phyloP scores from a whole-genome alignment of 2,329 filamentous ascomycete species.

The Penicillium sp. region DNA sequence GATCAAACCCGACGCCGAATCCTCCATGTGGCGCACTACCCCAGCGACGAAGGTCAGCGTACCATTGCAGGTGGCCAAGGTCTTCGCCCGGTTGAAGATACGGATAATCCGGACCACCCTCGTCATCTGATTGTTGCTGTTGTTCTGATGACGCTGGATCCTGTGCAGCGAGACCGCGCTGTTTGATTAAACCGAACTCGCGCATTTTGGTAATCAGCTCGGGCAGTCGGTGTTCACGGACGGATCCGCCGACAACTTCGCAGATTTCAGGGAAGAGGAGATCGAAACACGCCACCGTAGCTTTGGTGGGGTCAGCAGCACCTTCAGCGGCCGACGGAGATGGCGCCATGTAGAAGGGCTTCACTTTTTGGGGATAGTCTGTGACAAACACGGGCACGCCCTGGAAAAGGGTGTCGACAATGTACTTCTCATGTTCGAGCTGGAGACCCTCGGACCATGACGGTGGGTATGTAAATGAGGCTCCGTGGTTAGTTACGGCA shows the following conservation, averaged over 20 bases:
- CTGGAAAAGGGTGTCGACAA: conserved; percentile 65
- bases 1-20: conserved; percentile 86
- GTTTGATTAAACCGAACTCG: conserved; percentile 56
- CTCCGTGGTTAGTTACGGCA: conserved; percentile 48
- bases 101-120: conserved; percentile 26
- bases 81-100: conserved; percentile 36
- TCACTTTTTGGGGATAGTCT: conserved; percentile 81
- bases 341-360: conserved; percentile 83
- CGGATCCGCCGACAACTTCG: conserved; percentile 82
- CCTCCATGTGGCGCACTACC: conserved; percentile 90
- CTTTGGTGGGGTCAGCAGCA: conserved; percentile 11
- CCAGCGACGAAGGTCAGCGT: conserved; percentile 80
- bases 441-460: conserved; percentile 72
- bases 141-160: conserved; percentile 8
- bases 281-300: conserved; percentile 85
- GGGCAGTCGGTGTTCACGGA: conserved; percentile 76
- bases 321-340: conserved; percentile 34
- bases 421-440: conserved; percentile 86
- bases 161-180: conserved; percentile 6
- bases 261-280: conserved; percentile 80
- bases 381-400: conserved; percentile 80
- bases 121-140: conserved; percentile 4
- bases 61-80: conserved; percentile 68
- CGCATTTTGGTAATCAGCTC: conserved; percentile 68
- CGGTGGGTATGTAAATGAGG: conserved; percentile 63